Evolutionary conservation across 2,329 filamentous ascomycete genomes (phyloP).

Genomic region (Xylariaceae sp.): DNA sequence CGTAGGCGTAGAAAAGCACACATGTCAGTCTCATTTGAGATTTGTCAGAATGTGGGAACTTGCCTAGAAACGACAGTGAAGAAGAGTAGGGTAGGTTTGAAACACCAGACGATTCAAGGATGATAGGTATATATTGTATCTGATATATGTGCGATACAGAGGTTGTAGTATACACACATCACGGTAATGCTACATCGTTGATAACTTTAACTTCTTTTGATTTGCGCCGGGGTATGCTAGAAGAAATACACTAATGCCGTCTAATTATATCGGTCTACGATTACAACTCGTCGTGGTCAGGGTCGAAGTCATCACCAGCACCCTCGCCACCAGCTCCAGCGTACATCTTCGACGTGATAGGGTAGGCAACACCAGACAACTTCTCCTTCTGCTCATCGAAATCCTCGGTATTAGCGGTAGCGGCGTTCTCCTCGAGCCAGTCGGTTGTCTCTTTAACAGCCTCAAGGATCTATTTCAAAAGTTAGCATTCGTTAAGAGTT

Average conservation of each 20-base stretch:
- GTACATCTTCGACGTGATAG: slow-evolving; percentile 98
- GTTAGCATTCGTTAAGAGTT: slow-evolving; percentile 32
- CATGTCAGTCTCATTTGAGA: too few species aligned
- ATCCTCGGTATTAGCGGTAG: slow-evolving; percentile 83
- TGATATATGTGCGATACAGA: too few species aligned
- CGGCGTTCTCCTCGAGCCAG: slow-evolving; percentile 94
- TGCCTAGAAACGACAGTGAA: too few species aligned
- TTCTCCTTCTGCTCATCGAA: slow-evolving; percentile 99
- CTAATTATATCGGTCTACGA: slow-evolving; percentile 21
- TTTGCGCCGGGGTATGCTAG: slow-evolving; percentile 33
- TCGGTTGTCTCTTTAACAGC: slow-evolving; percentile 96
- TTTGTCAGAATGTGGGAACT: too few species aligned
- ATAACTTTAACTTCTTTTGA: slow-evolving; percentile 31
- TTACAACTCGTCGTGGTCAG: slow-evolving; percentile 77
- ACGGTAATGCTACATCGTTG: too few species aligned
- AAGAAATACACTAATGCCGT: slow-evolving; percentile 21
- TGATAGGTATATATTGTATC: too few species aligned
- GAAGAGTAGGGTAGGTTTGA: too few species aligned
- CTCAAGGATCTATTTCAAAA: slow-evolving; percentile 65
- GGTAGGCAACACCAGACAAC: slow-evolving; percentile 92
- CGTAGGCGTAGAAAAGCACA: too few species aligned
- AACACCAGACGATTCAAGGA: too few species aligned
- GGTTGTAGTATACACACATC: too few species aligned
- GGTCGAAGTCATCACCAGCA: slow-evolving; percentile 66
- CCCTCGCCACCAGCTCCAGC: slow-evolving; percentile 57